A percentile compares a stretch with the other conserved stretches of the same genome.
These are phyloP conservation scores for Fonsecaea pugnacius DNA, from an alignment of 2,329 filamentous ascomycete species.

Conservation along the genomic window DNA sequence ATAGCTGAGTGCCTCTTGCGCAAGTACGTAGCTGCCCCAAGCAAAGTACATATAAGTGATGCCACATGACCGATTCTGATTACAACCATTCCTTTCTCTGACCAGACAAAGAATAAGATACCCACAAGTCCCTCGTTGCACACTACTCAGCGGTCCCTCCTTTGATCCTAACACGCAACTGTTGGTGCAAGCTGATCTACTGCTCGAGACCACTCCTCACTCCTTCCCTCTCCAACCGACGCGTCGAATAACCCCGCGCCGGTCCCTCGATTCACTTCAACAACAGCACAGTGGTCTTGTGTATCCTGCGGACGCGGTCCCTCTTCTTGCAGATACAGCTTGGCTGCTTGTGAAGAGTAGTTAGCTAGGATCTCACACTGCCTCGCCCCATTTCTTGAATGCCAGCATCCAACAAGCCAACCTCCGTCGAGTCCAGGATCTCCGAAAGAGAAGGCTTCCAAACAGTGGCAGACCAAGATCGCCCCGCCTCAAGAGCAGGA, in stretches of 20 bases:
- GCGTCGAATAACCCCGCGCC: slow-evolving; percentile 21
- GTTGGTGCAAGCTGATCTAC: background rate
- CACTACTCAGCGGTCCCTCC: background rate
- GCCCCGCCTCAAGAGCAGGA: slow-evolving; percentile 26
- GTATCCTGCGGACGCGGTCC: background rate
- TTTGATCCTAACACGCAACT: background rate
- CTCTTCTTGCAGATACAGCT: background rate
- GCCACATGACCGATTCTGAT: slow-evolving; percentile 18
- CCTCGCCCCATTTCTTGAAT: slow-evolving; percentile 26
- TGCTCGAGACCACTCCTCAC: slow-evolving; percentile 4
- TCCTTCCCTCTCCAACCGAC: slow-evolving; percentile 10
- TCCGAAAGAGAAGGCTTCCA: slow-evolving; percentile 18
- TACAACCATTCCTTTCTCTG: slow-evolving; percentile 7
- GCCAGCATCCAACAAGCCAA: slow-evolving; percentile 31
- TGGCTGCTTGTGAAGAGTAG: slow-evolving; percentile 3
- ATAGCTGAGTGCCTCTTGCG: background rate
- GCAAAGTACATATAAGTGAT: background rate
- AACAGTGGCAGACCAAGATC: slow-evolving; percentile 29
- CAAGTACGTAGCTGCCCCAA: background rate
- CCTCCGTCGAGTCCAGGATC: slow-evolving; percentile 21
- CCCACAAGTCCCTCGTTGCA: background rate
- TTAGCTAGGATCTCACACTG: background rate
- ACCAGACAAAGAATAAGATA: slow-evolving; percentile 8
- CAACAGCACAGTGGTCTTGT: background rate
- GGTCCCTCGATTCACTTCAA: background rate